Evolutionary conservation across 2,329 filamentous ascomycete species (phyloP), one percentile per base, ranked within the genome.

Genomic region (Penicillium sp.): DNA sequence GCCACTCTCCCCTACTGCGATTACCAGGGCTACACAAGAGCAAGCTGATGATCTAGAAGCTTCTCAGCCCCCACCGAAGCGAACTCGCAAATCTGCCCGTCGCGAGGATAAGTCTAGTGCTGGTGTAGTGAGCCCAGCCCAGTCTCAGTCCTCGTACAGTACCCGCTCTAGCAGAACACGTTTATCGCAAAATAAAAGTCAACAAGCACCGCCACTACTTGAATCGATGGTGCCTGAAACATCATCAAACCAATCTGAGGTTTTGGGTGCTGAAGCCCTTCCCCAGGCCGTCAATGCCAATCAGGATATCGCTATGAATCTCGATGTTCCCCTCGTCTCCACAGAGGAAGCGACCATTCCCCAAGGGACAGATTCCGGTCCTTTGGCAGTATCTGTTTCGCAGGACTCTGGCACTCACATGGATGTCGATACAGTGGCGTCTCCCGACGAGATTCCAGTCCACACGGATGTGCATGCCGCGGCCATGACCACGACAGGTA

Each of bases 41-140:
- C 9, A 43, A 8, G 22, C 22, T 6, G 27, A 62, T 18, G 40
- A 53, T 29, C 3, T 40, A n/a, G 59, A 64, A 1, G 49, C 46
- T 2, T 56, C 62, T 20, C 63, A 61, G 18, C 56, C 55, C 15
- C 61, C 67, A 22, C 61, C 69, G 25, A 72, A 72, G 55, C 59
- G 68, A 33, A 50, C 57, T 4, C 62, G 62, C 37, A 69, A 69
- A 47, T 73, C 72, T 3, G 57, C 57, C 14, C 67, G 69, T 23
- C 60, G 69, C 25, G 67, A 67, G 11, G 65, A 64, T 8, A 56
- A 66, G 26, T 46, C 60, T 31, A 57, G 54, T 6, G 57, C 59
- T 6, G 40, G 43, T 15, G 42, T 55, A 7, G 25, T 58, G 62
- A 56, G 26, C 20, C 47, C 59, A 23, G 25, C 50, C 14, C 49